These are phyloP conservation scores for Lactarius sanguifluus DNA, from an alignment of 768 basidiomycete species.

Conservation along the genomic window DNA sequence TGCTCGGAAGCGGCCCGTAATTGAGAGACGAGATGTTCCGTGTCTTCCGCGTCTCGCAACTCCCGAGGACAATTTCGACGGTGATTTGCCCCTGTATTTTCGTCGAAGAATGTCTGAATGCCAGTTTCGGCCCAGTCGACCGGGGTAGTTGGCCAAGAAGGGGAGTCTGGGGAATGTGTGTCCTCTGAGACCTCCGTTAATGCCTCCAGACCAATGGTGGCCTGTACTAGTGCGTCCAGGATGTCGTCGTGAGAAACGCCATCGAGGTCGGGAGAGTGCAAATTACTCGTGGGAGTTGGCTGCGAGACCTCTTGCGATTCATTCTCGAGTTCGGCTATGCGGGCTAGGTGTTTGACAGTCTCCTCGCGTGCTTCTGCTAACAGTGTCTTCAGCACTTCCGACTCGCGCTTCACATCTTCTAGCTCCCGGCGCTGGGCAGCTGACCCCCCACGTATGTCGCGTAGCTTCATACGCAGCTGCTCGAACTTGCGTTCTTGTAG, in stretches of 20 bases:
- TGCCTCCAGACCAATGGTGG: slow-evolving; percentile 17
- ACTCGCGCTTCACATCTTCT: slow-evolving; percentile 16
- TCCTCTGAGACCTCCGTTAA: slow-evolving; percentile 10
- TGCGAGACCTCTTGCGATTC: slow-evolving; percentile 1
- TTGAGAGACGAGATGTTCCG: not conserved
- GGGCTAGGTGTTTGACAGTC: slow-evolving; percentile 13
- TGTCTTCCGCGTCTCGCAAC: slow-evolving; percentile 1
- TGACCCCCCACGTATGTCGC: slow-evolving; percentile 14
- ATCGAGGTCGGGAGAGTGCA: slow-evolving; percentile 5
- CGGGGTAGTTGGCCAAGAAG: not conserved
- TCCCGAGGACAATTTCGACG: not conserved
- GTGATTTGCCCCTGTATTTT: not conserved
- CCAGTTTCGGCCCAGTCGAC: slow-evolving; percentile 9
- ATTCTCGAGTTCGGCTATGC: slow-evolving; percentile 27
- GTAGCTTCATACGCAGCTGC: slow-evolving; percentile 25
- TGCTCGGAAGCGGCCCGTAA: slow-evolving; percentile 10
- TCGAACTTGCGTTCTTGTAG: slow-evolving; percentile 30
- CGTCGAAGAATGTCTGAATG: slow-evolving; percentile 8
- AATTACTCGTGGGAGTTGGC: not conserved
- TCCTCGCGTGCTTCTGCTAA: slow-evolving; percentile 18
- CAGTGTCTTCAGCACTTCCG: slow-evolving; percentile 8
- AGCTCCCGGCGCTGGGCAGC: slow-evolving; percentile 25
- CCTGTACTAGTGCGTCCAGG: slow-evolving; percentile 18
- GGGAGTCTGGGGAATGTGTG: not conserved
- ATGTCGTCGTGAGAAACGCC: slow-evolving; percentile 19